Evolutionary conservation across 805 yeast genomes (phyloP).

Genomic region (Helenozyma rhizophorensis): DNA sequence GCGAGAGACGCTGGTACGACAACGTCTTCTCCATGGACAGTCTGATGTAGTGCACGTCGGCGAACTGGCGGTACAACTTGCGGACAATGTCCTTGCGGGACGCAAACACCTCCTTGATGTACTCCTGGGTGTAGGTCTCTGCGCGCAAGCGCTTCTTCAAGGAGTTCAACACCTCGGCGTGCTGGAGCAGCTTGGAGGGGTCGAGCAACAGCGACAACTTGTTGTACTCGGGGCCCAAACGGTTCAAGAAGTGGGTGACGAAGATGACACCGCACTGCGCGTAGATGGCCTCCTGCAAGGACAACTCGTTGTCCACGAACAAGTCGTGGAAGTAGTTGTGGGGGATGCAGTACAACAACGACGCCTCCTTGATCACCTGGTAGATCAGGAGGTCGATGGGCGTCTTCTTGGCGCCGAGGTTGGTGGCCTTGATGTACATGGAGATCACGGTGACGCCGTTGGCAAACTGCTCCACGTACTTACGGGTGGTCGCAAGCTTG

Average conservation of each 20-base stretch:
- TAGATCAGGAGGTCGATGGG: constrained; percentile 73
- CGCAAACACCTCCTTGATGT: constrained; percentile 72
- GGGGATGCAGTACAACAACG: constrained; percentile 87
- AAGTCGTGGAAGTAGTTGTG: constrained; percentile 72
- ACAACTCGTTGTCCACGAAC: constrained; percentile 71
- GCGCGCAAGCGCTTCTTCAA: constrained; percentile 87
- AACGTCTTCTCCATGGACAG: constrained; percentile 69
- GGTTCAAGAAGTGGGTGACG: constrained; percentile 89
- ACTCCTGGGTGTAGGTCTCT: constrained; percentile 87
- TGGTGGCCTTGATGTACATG: constrained; percentile 58
- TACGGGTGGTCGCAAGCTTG: constrained; percentile 77
- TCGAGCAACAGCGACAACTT: constrained; percentile 63
- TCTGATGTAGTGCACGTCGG: constrained; percentile 81
- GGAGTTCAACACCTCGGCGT: constrained; percentile 70
- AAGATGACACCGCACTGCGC: constrained; percentile 92
- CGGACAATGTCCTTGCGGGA: constrained; percentile 68
- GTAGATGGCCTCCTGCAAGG: constrained; percentile 90
- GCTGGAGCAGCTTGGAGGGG: constrained; percentile 54
- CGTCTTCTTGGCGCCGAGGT: constrained; percentile 22
- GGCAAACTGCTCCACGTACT: constrained; percentile 90
- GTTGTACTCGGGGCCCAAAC: constrained; percentile 86
- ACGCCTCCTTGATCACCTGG: constrained; percentile 92
- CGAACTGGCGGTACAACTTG: constrained; percentile 85
- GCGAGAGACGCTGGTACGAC: constrained; percentile 81
- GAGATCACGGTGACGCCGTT: constrained; percentile 86